phyloP scores from a whole-genome alignment of 495 filamentous ascomycete species.

The Letharia columbiana region DNA sequence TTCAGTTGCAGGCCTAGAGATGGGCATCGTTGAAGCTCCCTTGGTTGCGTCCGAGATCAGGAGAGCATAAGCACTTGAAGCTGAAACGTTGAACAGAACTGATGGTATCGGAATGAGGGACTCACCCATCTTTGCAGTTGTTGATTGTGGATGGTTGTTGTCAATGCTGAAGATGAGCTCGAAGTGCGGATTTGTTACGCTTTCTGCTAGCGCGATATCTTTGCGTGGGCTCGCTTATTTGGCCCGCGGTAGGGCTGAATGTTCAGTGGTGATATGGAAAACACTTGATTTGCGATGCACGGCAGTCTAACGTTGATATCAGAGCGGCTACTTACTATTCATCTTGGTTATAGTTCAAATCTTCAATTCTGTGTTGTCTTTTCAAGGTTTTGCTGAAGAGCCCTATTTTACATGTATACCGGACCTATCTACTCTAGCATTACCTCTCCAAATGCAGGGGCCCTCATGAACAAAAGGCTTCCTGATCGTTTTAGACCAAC shows the following conservation, averaged over 20 bases:
- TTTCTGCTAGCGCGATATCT: slow-evolving; percentile 14
- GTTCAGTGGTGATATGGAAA: background rate
- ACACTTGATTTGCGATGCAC: background rate
- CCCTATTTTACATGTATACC: background rate
- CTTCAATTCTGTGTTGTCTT: background rate
- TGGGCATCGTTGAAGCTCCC: background rate
- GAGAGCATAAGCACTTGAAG: background rate
- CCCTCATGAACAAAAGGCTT: background rate
- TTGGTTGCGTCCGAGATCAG: background rate
- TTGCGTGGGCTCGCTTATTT: slow-evolving; percentile 20
- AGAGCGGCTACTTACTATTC: background rate
- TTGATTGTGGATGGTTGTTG: slow-evolving; percentile 8
- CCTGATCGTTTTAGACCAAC: slow-evolving; percentile 2
- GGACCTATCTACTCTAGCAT: slow-evolving; percentile 2
- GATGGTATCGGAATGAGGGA: background rate
- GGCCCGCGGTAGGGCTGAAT: slow-evolving; percentile 12
- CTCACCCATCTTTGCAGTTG: slow-evolving; percentile 24
- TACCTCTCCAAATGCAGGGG: background rate
- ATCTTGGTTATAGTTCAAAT: background rate
- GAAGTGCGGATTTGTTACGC: slow-evolving; percentile 12
- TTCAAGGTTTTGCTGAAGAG: background rate
- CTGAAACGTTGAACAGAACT: no score
- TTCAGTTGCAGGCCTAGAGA: background rate
- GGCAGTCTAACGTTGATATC: background rate
- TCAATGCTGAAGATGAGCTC: slow-evolving; percentile 14